These are phyloP conservation scores for Eutypella sp. DNA, from an alignment of 2,329 filamentous ascomycete species.

Conservation along the genomic window DNA sequence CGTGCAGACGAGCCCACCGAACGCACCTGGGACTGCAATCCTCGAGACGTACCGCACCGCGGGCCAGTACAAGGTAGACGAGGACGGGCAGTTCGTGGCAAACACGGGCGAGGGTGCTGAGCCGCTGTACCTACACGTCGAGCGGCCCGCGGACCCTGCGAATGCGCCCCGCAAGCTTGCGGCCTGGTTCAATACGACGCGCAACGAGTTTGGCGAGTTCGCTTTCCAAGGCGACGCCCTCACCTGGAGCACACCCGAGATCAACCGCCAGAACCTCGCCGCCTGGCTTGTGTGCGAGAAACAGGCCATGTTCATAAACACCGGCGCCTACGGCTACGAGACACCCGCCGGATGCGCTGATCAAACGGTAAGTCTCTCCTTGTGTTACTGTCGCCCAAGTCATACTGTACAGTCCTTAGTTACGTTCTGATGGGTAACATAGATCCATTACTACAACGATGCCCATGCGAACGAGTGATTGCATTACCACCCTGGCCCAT, in stretches of 20 bases:
- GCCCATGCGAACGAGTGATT: no score
- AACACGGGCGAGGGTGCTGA: slow-evolving; percentile 33
- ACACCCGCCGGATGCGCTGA: slow-evolving; percentile 54
- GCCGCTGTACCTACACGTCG: slow-evolving; percentile 43
- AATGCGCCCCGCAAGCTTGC: slow-evolving; percentile 41
- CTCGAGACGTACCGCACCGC: slow-evolving; percentile 48
- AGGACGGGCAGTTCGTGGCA: slow-evolving; percentile 52
- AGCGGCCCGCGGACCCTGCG: slow-evolving; percentile 37
- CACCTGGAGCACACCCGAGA: slow-evolving; percentile 44
- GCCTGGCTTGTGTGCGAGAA: slow-evolving; percentile 55
- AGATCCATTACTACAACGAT: no score
- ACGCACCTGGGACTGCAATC: slow-evolving; percentile 42
- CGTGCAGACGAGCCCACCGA: slow-evolving; percentile 42
- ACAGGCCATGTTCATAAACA: slow-evolving; percentile 51
- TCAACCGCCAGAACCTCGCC: slow-evolving; percentile 48
- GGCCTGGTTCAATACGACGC: slow-evolving; percentile 44
- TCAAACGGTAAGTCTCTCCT: slow-evolving; percentile 44
- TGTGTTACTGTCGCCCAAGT: neutral
- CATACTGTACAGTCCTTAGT: no score
- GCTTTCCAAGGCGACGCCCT: slow-evolving; percentile 54
- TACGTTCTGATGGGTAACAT: no score
- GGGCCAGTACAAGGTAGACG: slow-evolving; percentile 52
- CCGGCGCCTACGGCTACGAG: slow-evolving; percentile 53
- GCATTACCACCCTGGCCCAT: no score
- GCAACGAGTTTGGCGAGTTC: slow-evolving; percentile 53